phyloP scores from a whole-genome alignment of 768 basidiomycete species.

The Lentinula aciculospora region DNA sequence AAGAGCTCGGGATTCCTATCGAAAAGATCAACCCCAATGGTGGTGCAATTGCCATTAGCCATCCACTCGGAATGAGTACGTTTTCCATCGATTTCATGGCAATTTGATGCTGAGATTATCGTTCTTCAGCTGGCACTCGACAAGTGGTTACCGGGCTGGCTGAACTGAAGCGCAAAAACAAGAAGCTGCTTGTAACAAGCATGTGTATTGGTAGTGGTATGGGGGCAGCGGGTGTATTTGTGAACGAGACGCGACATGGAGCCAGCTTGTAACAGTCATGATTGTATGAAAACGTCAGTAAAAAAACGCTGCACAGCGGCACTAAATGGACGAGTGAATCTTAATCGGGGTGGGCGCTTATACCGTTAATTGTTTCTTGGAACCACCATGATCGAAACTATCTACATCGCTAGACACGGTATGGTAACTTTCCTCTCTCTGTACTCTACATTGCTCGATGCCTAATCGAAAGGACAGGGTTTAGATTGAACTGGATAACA shows the following conservation, averaged over 20 bases:
- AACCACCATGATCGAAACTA: slow-evolving; percentile 29
- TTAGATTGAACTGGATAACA: slow-evolving; percentile 44
- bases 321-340: too few species aligned
- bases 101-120: slow-evolving; percentile 11
- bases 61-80: slow-evolving; percentile 83
- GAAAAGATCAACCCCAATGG: slow-evolving; percentile 86
- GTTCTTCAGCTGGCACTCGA: slow-evolving; percentile 63
- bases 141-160: slow-evolving; percentile 88
- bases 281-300: too few species aligned
- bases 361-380: background rate
- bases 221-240: slow-evolving; percentile 80
- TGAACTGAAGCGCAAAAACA: slow-evolving; percentile 66
- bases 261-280: slow-evolving; percentile 10
- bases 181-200: slow-evolving; percentile 73
- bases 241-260: slow-evolving; percentile 48
- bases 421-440: slow-evolving; percentile 3
- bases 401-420: slow-evolving; percentile 38
- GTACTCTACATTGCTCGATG: background rate
- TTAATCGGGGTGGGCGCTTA: background rate
- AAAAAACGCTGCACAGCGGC: too few species aligned
- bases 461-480: slow-evolving; percentile 29
- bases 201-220: slow-evolving; percentile 75
- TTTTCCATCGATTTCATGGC: slow-evolving; percentile 6
- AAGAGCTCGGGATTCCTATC: slow-evolving; percentile 69
- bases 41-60: slow-evolving; percentile 79